Base-by-base conservation (phyloP, 306 rosid genomes). In the Castanea crenata region DNA sequence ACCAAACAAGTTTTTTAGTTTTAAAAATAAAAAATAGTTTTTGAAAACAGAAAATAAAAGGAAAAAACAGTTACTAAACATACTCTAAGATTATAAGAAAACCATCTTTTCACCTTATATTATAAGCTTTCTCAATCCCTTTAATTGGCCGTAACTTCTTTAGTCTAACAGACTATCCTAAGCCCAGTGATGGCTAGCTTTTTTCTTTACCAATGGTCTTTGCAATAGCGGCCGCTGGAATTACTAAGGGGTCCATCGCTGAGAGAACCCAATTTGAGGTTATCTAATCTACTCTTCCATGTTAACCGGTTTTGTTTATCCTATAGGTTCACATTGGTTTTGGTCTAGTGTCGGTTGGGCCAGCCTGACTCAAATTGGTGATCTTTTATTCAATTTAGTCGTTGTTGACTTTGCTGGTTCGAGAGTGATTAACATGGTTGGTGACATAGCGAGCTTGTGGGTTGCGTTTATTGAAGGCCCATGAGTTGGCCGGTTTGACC, bases 181-280 rank as follows among this genome's bases (percentile, higher is more conserved):
- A 67, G 1, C 74, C 58, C 2, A 3, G 72, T 1, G 84, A 18
- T 0, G 94, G 91, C 75, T 93, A 91, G 90, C 79, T 87, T 69
- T 83, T 93, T 93, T 38, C 97, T 93, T 7, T 91, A 83, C 81
- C 97, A 93, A n/a, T 93, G 98, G 98, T 92, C 9, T 93, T 93
- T 32, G 94, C 97, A 69, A 91, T 93, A 9, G 94, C 90, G 0
- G 94, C 91, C 1, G 88, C 92, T 0, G 94, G 97, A 3, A 93
- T 93, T 73, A 88, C 93, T 38, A 88, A 92, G 54, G 98, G 98
- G 35, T 93, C 98, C 10, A 91, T 93, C 16, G 94, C 93, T 0
- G 94, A 93, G 82, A 51, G 91, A 3, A 93, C 97, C 0, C 97
- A 90, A 5, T 93, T 93, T 59, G 94, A 88, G 0, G 97, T 0